Percentiles rank a stretch among this genome's conserved stretches.
Evolutionary conservation across 2,329 filamentous ascomycete genomes (phyloP).

Genomic region (Microdochium bolleyi): DNA sequence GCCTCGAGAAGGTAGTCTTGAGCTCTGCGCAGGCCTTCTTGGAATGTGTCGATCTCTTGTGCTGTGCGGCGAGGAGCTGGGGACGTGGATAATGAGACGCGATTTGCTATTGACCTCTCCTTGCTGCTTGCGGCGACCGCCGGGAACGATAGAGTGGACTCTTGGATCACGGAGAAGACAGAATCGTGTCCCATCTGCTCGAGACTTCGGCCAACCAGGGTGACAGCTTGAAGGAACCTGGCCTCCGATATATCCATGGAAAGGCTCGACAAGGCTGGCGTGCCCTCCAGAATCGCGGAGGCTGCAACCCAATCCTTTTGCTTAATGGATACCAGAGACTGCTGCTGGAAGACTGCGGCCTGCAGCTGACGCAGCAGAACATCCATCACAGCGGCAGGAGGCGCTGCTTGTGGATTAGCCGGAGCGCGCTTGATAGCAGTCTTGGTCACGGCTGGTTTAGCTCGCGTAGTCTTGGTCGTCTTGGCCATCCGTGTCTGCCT

Average conservation of each 20-base stretch:
- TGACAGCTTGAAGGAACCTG: conserved; percentile 58
- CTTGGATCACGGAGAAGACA: conserved; percentile 81
- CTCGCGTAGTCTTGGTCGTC: conserved; percentile 13
- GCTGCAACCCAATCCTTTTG: conserved; percentile 52
- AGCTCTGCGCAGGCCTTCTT: conserved; percentile 54
- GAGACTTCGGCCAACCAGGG: conserved; percentile 60
- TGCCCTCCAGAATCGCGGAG: conserved; percentile 43
- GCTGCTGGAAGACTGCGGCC: conserved; percentile 30
- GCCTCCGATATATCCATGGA: conserved; percentile 33
- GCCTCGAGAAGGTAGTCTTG: conserved; percentile 59
- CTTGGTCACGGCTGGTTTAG: conserved; percentile 7
- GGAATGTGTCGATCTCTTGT: conserved; percentile 35
- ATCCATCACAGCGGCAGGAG: conserved; percentile 15
- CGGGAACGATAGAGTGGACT: conserved; percentile 86
- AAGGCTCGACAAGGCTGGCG: conserved; percentile 33
- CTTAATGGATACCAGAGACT: conserved; percentile 35
- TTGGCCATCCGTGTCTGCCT: conserved; percentile 11
- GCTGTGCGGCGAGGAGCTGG: conserved; percentile 20
- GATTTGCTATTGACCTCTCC: conserved; percentile 29
- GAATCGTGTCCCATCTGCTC: conserved; percentile 71
- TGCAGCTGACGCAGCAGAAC: conserved; percentile 25
- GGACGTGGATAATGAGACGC: conserved; percentile 23
- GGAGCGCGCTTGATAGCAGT: too few species aligned
- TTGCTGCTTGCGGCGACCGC: conserved; percentile 42
- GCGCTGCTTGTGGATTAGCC: conserved; percentile 1